phyloP scores from a whole-genome alignment of 2,329 filamentous ascomycete species.

The Volutella citrinella region DNA sequence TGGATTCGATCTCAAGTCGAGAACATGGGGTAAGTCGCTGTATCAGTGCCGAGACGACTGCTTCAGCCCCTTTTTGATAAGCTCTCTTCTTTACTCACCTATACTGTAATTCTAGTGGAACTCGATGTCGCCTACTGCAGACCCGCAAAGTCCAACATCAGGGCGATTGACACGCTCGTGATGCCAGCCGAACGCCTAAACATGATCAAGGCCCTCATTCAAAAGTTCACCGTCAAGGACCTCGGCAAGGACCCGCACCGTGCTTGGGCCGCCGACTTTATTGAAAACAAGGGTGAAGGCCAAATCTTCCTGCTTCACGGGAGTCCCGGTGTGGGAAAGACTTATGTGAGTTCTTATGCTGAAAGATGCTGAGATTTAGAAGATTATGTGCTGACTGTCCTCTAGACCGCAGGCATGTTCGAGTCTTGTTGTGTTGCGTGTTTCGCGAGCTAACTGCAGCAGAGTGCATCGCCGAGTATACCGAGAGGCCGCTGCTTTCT shows the following conservation, averaged over 20 bases:
- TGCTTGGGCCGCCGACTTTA: background rate
- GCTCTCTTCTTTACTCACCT: too few relatives aligned
- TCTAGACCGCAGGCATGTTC: too few relatives aligned
- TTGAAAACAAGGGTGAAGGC: conserved; percentile 1
- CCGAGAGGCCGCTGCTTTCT: conserved; percentile 8
- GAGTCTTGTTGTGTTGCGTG: too few relatives aligned
- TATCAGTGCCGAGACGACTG: too few relatives aligned
- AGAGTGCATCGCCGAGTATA: too few relatives aligned
- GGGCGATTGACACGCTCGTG: background rate
- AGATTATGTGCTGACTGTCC: too few relatives aligned
- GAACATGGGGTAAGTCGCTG: background rate
- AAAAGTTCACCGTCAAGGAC: background rate
- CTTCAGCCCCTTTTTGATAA: too few relatives aligned
- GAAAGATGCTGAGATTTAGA: too few relatives aligned
- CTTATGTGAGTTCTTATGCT: background rate
- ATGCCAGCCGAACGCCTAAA: background rate
- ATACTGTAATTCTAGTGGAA: background rate
- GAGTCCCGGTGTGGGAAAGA: conserved; percentile 1
- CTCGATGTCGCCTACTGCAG: background rate
- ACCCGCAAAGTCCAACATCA: background rate
- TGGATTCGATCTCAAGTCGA: conserved; percentile 1
- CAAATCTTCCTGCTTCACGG: conserved; percentile 1
- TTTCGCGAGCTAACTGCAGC: too few relatives aligned
- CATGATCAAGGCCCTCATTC: conserved; percentile 1
- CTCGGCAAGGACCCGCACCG: background rate